These are phyloP conservation scores for Penicillium aurantiogriseum DNA, from an alignment of 2,329 filamentous ascomycete species.

Conservation along the genomic window DNA sequence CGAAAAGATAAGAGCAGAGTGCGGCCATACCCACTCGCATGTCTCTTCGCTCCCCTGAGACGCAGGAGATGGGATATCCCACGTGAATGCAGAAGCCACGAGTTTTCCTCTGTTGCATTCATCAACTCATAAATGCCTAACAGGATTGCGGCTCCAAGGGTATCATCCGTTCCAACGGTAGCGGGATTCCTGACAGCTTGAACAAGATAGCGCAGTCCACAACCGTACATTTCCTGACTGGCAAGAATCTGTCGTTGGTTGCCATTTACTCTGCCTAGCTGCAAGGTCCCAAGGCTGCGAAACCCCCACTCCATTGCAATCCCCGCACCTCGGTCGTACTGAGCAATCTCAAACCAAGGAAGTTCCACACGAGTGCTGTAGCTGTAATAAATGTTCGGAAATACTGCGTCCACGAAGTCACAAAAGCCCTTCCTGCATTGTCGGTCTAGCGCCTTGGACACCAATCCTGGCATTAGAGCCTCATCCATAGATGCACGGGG, in stretches of 20 bases:
- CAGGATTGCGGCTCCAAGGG: conserved; percentile 19
- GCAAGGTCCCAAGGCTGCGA: conserved; percentile 16
- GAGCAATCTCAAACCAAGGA: conserved; percentile 23
- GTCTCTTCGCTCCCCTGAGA: conserved; percentile 17
- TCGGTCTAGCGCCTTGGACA: conserved; percentile 8
- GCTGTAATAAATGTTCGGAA: conserved; percentile 15
- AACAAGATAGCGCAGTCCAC: conserved; percentile 12
- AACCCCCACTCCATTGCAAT: conserved; percentile 12
- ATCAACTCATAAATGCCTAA: conserved; percentile 22
- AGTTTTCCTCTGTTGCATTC: conserved; percentile 13
- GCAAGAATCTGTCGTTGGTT: conserved; percentile 13
- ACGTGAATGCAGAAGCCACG: conserved; percentile 23
- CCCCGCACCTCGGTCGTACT: conserved; percentile 7
- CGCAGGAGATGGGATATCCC: conserved; percentile 17
- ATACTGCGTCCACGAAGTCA: conserved; percentile 17
- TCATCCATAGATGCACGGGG: conserved; percentile 15
- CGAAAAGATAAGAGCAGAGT: conserved; percentile 22
- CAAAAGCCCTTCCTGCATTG: conserved; percentile 19
- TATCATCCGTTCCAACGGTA: conserved; percentile 13
- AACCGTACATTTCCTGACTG: conserved; percentile 22
- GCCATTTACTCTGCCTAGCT: conserved; percentile 14
- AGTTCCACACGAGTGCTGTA: conserved; percentile 16
- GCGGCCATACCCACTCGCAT: conserved; percentile 17
- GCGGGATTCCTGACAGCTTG: conserved; percentile 11
- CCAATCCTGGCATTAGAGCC: conserved; percentile 10